Evolutionary conservation across 768 basidiomycete species (phyloP).

Genomic region (Trametes punicea): DNA sequence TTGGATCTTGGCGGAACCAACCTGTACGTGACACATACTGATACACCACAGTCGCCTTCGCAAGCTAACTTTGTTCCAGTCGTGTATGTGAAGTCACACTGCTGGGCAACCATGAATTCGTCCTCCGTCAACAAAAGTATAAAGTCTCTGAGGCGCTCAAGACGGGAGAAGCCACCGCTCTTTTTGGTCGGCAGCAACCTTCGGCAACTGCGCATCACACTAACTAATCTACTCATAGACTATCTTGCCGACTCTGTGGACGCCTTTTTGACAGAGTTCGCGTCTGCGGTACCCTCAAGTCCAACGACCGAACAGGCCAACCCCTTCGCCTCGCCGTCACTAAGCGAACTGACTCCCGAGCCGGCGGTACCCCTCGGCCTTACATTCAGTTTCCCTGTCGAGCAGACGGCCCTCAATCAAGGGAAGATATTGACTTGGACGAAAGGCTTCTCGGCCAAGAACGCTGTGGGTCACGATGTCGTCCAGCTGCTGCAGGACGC

Average conservation of each 20-base stretch:
- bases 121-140: slow-evolving; percentile 92
- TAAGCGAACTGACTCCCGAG: slow-evolving; percentile 27
- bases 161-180: slow-evolving; percentile 79
- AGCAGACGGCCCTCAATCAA: slow-evolving; percentile 88
- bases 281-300: slow-evolving; percentile 17
- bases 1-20: slow-evolving; percentile 98
- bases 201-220: background rate
- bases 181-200: slow-evolving; percentile 64
- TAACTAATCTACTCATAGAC: slow-evolving; percentile 46
- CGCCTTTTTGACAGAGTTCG: slow-evolving; percentile 75
- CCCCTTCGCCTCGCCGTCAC: slow-evolving; percentile 22
- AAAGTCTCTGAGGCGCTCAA: slow-evolving; percentile 92
- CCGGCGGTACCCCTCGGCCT: slow-evolving; percentile 68
- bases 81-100: slow-evolving; percentile 94
- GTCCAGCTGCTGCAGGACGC: slow-evolving; percentile 89
- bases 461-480: slow-evolving; percentile 86
- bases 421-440: slow-evolving; percentile 95
- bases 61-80: slow-evolving; percentile 36
- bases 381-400: slow-evolving; percentile 97
- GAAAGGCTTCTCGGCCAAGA: slow-evolving; percentile 91
- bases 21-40: slow-evolving; percentile 55
- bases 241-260: slow-evolving; percentile 98
- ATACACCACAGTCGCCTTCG: background rate
- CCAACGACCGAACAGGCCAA: slow-evolving; percentile 18
- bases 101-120: slow-evolving; percentile 87